Evolutionary conservation across 495 filamentous ascomycete genomes (phyloP), one percentile per base, ranked within the genome.

Genomic region (Penicillium bialowiezense): DNA sequence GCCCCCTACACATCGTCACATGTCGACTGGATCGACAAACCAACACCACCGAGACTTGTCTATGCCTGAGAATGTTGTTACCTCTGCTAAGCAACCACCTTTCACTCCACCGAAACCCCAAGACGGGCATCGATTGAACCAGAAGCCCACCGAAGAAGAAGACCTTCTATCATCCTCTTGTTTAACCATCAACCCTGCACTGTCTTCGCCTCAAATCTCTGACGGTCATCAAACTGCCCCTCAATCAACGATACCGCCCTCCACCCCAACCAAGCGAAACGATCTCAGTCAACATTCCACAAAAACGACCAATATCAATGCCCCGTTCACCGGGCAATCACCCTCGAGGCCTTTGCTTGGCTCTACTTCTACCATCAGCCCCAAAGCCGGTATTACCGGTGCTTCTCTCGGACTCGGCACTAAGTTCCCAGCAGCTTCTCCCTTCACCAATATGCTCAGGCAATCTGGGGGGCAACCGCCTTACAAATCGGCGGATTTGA

Each of bases 111-210:
- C 37, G 2, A 29, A 17, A 13, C 24, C 19, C 15, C 14, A 47
- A 2, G 7, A 7, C n/a, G 9, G 9, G 23, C 19, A 31, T 10
- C 13, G 14, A 31, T 12, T 36, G 14, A 36, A 17, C 48, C 17
- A 52, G 39, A 42, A 44, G 10, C 7, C 9, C 12, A 17, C 24
- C 32, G 17, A 36, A 23, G 31, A 45, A 0, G 29, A 24, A 8
- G 29, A 31, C 10, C 12, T 34, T 13, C 58, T 64, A 17, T 39
- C 48, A 18, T 39, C 47, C 24, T 64, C 61, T 0, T 40, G 42
- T n/a, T 21, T 48, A 7, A 23, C 51, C 13, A 54, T 48, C 33
- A 54, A 48, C 17, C 44, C 44, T 29, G 38, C 44, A 5, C 17
- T 54, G 7, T 15, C 17, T 8, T 15, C 23, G 1, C 18, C 28